Base-by-base conservation (phyloP, 1,284 basidiomycete species). In the Rhodotorula mucilaginosa region DNA sequence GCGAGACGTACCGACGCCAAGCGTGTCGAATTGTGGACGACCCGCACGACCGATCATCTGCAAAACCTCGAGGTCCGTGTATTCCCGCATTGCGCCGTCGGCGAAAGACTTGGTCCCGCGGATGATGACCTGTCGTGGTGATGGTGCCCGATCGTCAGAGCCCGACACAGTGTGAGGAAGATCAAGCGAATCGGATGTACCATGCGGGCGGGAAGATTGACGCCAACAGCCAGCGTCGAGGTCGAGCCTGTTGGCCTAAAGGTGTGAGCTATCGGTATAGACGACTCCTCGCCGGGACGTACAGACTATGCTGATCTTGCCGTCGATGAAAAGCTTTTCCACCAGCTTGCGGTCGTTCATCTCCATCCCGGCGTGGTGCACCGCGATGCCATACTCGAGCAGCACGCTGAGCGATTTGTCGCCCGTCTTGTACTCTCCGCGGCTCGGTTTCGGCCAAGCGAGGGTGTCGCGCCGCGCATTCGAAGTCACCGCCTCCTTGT, bases 301-400 rank as follows among this genome's bases (percentile, higher is more conserved):
- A 82, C 82, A 70, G 15, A 94, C 81, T 48, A 93, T 83, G 29
- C 85, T 85, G n/a, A 95, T 81, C 12, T 82, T 79, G 69, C 87
- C 88, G 66, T 85, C 86, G 29, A 89, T 76, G 77, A 88, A 96
- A 5, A 91, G 81, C 26, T 87, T 84, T 80, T 96, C 93, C 2
- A 87, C 87, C 1, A 84, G 79, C 69, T 85, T 85, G 58, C 91
- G 86, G 76, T 95, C 93, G 39, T 87, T 86, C 34, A 86, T 80
- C n/a, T 83, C 85, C 69, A 95, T 82, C 2, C 93, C 93, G 19
- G 93, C 93, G 77, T 96, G 92, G 78, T 96, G 93, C 13, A 91
- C 86, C 13, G 91, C 92, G 62, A 96, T 87, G 1, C 93, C 92
- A 65, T 81, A 69, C 12, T 72, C 68, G 13, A 81, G 74, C 60